Conservation (phyloP, 225 moss, liverwort and hornwort species). For the Pseudisothecium myosuroides region DNA sequence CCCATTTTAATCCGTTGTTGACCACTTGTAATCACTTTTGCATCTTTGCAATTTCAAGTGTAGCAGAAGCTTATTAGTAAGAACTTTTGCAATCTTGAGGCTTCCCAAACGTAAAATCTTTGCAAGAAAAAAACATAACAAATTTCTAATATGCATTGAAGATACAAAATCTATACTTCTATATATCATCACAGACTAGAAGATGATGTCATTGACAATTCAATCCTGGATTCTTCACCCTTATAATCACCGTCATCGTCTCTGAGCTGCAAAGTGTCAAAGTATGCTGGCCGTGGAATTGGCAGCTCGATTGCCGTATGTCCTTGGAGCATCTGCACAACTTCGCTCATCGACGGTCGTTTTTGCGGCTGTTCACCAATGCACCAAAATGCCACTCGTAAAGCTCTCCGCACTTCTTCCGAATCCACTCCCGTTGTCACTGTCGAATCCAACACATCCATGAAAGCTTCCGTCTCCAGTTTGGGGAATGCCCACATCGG, state of each 20-base stretch:
- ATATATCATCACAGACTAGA: neutral
- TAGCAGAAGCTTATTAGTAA: too few species aligned
- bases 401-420: neutral
- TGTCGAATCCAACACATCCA: neutral
- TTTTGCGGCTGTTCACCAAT: neutral
- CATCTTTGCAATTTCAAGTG: too few species aligned
- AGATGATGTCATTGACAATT: neutral
- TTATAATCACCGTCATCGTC: neutral
- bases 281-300: neutral
- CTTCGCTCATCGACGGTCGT: neutral
- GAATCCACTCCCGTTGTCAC: neutral
- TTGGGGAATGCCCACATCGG: neutral
- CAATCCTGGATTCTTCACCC: neutral
- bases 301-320: neutral
- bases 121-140: neutral
- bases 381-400: neutral
- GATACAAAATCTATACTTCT: neutral
- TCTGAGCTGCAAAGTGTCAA: neutral
- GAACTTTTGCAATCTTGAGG: neutral
- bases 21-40: neutral
- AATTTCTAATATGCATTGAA: neutral
- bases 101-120: neutral
- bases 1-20: neutral
- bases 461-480: neutral
- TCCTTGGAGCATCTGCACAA: neutral